These are phyloP conservation scores for Coccinonectria pachysandricola DNA, from an alignment of 2,329 filamentous ascomycete species.

Conservation along the genomic window DNA sequence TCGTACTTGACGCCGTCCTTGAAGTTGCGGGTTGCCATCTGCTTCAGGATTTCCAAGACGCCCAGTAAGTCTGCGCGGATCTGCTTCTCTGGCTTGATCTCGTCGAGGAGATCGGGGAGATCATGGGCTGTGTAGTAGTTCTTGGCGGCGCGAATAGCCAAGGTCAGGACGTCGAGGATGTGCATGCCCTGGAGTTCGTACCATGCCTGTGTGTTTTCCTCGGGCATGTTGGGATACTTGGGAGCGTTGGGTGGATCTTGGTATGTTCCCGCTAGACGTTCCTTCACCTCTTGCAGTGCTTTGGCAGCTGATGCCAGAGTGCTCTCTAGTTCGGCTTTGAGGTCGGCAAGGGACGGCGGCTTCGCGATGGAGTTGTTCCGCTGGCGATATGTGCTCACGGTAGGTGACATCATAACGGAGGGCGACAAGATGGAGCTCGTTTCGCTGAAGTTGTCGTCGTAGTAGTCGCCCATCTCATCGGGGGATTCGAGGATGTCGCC, in stretches of 20 bases:
- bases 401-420: conserved; percentile 98
- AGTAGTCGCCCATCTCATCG: conserved; percentile 35
- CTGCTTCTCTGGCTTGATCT: conserved; percentile 78
- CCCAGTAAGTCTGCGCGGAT: conserved; percentile 75
- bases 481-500: conserved; percentile 37
- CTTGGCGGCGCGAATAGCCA: conserved; percentile 92
- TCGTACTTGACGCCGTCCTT: conserved; percentile 68
- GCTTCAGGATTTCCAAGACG: conserved; percentile 84
- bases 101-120: conserved; percentile 70
- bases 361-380: conserved; percentile 72
- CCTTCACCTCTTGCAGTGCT: conserved; percentile 51
- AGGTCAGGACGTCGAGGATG: conserved; percentile 81
- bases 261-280: conserved; percentile 24
- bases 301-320: conserved; percentile 60
- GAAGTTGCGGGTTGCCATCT: conserved; percentile 83
- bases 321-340: conserved; percentile 58
- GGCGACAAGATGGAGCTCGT: conserved; percentile 57
- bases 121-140: conserved; percentile 94
- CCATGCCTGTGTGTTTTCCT: conserved; percentile 52
- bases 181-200: conserved; percentile 86
- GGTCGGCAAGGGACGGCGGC: conserved; percentile 69
- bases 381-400: conserved; percentile 89
- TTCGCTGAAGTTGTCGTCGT: conserved; percentile 49
- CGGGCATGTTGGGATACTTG: conserved; percentile 29
- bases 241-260: conserved; percentile 18